A percentile compares a stretch with the other conserved stretches of the same genome.
phyloP scores from a whole-genome alignment of 495 filamentous ascomycete genomes.

The Trichocladium uniseriatum region DNA sequence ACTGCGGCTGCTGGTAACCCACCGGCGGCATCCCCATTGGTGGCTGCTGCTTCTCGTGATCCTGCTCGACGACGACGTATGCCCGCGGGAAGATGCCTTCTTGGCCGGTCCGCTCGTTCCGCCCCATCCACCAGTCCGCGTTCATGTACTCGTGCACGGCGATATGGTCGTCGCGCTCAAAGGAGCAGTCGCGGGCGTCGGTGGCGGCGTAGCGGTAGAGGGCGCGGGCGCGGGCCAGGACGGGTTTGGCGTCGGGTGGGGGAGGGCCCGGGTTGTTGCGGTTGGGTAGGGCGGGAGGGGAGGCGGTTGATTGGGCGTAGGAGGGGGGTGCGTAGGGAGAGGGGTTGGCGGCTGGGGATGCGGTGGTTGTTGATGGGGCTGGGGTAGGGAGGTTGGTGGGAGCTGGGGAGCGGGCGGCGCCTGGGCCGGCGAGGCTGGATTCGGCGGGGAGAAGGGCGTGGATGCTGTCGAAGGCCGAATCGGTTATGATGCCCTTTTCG shows the following conservation, averaged over 20 bases:
- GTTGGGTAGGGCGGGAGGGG: slow-evolving; percentile 46
- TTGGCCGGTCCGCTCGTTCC: slow-evolving; percentile 63
- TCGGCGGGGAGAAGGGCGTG: slow-evolving; percentile 63
- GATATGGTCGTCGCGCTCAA: slow-evolving; percentile 68
- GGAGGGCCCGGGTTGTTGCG: slow-evolving; percentile 40
- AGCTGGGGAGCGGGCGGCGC: slow-evolving; percentile 26
- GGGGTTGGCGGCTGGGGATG: too few relatives aligned
- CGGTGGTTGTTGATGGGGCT: slow-evolving; percentile 37
- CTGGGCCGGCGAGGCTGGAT: slow-evolving; percentile 42
- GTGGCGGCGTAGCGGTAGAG: slow-evolving; percentile 72
- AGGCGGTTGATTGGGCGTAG: slow-evolving; percentile 41
- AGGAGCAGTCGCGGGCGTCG: slow-evolving; percentile 67
- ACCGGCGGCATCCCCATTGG: background rate
- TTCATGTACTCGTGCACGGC: slow-evolving; percentile 86
- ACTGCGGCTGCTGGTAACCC: background rate
- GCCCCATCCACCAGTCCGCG: slow-evolving; percentile 91
- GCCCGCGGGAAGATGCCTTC: slow-evolving; percentile 86
- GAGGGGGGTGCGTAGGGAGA: slow-evolving; percentile 29
- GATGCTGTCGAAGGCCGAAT: slow-evolving; percentile 60
- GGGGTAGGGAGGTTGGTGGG: slow-evolving; percentile 25
- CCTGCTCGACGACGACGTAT: slow-evolving; percentile 73
- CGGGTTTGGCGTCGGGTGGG: slow-evolving; percentile 41
- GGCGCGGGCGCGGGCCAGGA: slow-evolving; percentile 65
- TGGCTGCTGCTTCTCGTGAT: background rate
- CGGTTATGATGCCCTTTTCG: slow-evolving; percentile 65